Percentiles rank a stretch among this genome's conserved stretches.
Conservation (phyloP, 2,329 filamentous ascomycete genomes). For the Aquanectria penicillioides region DNA sequence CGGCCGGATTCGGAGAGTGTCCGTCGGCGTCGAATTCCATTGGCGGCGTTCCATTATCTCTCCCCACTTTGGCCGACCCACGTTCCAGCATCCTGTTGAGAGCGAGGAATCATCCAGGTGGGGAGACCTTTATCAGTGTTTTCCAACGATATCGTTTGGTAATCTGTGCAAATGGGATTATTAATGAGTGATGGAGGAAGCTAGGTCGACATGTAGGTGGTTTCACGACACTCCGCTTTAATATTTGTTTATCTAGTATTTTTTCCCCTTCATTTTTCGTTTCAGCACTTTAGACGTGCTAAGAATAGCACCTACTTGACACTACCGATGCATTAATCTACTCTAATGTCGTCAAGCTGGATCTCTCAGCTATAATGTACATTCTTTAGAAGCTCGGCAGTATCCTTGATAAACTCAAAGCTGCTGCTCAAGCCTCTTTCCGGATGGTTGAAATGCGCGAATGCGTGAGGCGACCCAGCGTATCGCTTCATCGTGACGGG, state of each 20-base stretch:
- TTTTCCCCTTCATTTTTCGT: not conserved
- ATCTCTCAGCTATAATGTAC: constrained; percentile 13
- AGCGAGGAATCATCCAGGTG: too few species aligned
- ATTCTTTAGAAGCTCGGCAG: constrained; percentile 11
- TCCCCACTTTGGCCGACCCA: not conserved
- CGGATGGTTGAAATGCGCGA: constrained; percentile 44
- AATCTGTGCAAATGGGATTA: too few species aligned
- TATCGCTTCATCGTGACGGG: constrained; percentile 41
- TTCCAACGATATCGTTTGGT: not conserved
- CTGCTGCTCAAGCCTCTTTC: constrained; percentile 37
- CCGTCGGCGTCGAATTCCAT: not conserved
- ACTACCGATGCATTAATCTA: not conserved
- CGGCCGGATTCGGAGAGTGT: not conserved
- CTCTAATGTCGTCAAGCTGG: not conserved
- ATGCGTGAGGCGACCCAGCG: constrained; percentile 42
- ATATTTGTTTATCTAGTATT: not conserved
- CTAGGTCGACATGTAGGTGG: too few species aligned
- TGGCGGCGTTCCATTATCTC: not conserved
- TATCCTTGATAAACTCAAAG: constrained; percentile 43
- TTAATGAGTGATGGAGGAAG: not conserved
- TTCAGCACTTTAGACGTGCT: too few species aligned
- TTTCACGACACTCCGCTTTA: not conserved
- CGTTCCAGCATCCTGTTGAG: not conserved
- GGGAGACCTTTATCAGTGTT: not conserved
- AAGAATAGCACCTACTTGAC: not conserved